Evolutionary conservation across 1,139 yeast genomes (phyloP).

Genomic region (Maudiozyma humilis): DNA sequence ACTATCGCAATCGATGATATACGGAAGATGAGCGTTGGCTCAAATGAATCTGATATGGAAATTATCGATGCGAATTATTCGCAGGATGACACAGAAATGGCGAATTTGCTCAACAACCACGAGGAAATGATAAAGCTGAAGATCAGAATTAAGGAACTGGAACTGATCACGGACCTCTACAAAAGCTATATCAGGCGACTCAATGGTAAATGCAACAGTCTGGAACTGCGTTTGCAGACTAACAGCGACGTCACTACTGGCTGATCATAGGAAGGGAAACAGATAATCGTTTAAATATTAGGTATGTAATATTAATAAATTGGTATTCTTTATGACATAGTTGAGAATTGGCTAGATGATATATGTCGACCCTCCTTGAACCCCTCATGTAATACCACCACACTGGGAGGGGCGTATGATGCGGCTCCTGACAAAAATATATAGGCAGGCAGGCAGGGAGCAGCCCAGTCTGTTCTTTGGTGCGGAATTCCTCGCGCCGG

Average conservation of each 20-base stretch:
- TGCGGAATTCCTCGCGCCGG: too few relatives aligned
- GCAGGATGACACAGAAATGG: slow-evolving; percentile 1
- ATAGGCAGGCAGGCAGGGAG: too few relatives aligned
- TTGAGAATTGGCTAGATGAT: too few relatives aligned
- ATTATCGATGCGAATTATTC: background rate
- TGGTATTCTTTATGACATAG: too few relatives aligned
- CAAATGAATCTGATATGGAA: slow-evolving; percentile 1
- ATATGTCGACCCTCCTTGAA: too few relatives aligned
- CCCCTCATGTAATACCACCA: too few relatives aligned
- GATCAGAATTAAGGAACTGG: slow-evolving; percentile 79
- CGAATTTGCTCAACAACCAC: slow-evolving; percentile 20
- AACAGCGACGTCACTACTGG: background rate
- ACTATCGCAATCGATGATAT: background rate
- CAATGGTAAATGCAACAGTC: slow-evolving; percentile 36
- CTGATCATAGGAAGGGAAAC: background rate
- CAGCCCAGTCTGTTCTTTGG: too few relatives aligned
- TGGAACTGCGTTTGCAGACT: slow-evolving; percentile 3
- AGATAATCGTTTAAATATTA: background rate
- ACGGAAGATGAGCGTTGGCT: slow-evolving; percentile 1
- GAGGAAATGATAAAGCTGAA: slow-evolving; percentile 50
- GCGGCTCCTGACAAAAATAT: too few relatives aligned
- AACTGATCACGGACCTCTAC: slow-evolving; percentile 81
- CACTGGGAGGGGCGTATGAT: too few relatives aligned
- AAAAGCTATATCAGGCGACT: slow-evolving; percentile 72
- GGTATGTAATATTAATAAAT: background rate